phyloP scores from a whole-genome alignment of 208 protist species.

The Crithidia mellificae region DNA sequence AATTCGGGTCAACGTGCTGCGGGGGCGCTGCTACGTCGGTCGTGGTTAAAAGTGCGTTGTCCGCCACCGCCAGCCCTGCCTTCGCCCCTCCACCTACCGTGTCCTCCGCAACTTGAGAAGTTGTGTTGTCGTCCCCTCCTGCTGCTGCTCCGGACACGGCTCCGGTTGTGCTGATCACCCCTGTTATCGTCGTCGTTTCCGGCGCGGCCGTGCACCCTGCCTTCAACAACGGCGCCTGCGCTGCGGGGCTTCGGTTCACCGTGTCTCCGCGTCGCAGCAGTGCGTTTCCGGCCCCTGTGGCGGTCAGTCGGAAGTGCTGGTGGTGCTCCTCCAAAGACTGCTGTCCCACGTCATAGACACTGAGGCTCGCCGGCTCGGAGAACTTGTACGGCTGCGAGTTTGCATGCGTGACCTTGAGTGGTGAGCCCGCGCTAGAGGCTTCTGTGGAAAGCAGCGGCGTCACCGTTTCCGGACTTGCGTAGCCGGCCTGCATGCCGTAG shows the following conservation, averaged over 20 bases:
- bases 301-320: conserved; percentile 27
- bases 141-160: background rate
- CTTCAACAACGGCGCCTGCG: background rate
- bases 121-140: too few relatives aligned
- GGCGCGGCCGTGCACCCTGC: background rate
- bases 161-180: background rate
- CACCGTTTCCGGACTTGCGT: background rate
- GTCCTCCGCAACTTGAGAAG: too few relatives aligned
- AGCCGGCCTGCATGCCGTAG: background rate
- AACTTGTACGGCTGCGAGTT: background rate
- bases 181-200: background rate
- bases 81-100: background rate
- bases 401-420: background rate
- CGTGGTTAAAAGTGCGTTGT: too few relatives aligned
- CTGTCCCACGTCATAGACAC: conserved; percentile 25
- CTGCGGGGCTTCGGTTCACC: too few relatives aligned
- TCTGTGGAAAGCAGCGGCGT: background rate
- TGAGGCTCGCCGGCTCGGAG: conserved; percentile 7
- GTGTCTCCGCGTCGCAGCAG: background rate
- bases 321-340: conserved; percentile 37
- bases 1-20: too few relatives aligned
- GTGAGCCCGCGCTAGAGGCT: conserved; percentile 13
- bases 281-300: background rate
- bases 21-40: background rate
- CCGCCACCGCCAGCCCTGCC: background rate